Percentiles rank a stretch among this genome's conserved stretches.
Conservation (phyloP, 176 grass and related monocot species). For the Carex kokanica region DNA sequence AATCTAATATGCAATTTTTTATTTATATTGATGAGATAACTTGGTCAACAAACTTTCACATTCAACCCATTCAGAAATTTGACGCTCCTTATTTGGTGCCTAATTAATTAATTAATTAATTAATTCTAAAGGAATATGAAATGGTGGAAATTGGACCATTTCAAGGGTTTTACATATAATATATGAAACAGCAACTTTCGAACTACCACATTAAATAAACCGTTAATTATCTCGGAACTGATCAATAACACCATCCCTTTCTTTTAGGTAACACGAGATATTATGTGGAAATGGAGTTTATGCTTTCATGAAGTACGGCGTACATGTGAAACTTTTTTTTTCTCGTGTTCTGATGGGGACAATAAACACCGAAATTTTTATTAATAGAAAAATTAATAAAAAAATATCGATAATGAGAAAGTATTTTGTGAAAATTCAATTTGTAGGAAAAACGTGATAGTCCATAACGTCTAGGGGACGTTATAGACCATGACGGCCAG, state of each 20-base stretch:
- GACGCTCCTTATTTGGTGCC: background rate
- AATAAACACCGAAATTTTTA: no score
- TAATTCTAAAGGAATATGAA: background rate
- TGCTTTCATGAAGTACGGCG: background rate
- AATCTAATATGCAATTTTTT: background rate
- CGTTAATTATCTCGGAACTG: conserved; percentile 14
- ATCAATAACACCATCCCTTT: background rate
- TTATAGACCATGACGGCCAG: no score
- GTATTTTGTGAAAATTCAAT: no score
- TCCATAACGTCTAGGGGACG: no score
- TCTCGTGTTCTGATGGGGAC: background rate
- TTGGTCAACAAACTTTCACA: background rate
- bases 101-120: background rate
- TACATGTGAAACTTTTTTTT: background rate
- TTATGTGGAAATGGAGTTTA: background rate
- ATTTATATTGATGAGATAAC: background rate
- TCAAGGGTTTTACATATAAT: background rate
- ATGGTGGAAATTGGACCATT: background rate
- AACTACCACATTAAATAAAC: conserved; percentile 21
- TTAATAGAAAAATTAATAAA: no score
- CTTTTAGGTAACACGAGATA: background rate
- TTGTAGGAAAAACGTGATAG: no score
- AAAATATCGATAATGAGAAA: no score
- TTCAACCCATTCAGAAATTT: background rate
- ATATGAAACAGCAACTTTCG: conserved; percentile 1